Evolutionary conservation across 2,329 filamentous ascomycete species (phyloP), one percentile per base, ranked within the genome.

Genomic region (Sclerotinia trifoliorum): DNA sequence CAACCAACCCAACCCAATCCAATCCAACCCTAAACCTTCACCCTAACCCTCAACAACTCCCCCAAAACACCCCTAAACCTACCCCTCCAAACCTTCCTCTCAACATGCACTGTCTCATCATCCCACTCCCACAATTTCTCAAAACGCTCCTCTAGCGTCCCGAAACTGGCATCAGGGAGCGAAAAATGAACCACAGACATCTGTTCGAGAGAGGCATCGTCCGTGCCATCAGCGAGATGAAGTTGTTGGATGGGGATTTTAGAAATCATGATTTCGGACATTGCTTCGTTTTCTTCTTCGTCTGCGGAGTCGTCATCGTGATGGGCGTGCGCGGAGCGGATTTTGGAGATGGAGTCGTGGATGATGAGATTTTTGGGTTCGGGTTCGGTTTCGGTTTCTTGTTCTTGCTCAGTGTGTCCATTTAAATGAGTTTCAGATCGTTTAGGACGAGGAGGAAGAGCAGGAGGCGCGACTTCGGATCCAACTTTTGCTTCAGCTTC

Each of bases 11-110:
- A 39, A 39, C 17, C 35, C 35, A 35, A 42, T 11, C 35, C 35
- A 21, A 42, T 2, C 39, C 13, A 42, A 42, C 11, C 39, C 39
- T 42, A 42, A 42, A 13, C 39, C 55, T n/a, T 10, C 46, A 26
- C 58, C 13, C 29, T 49, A 17, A 19, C 29, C 15, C 6, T 51
- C n/a, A 48, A 19, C 29, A 62, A 39, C 21, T 51, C 60, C 15
- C 29, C 60, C n/a, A 62, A 26, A 17, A 62, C 60, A 7, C 60
- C 60, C 24, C 60, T 24, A 11, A 62, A 62, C 5, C 15, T 51
- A 5, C 46, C 7, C 19, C 60, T 51, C 60, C 60, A 62, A 19
- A 62, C 32, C 29, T 10, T 35, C 29, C 46, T 49, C 29, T 49
- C 60, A 5, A 8, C 4, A 49, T 62, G 60, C 29, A 62, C 46